Evolutionary conservation across 1,284 basidiomycete genomes (phyloP), one percentile per base, ranked within the genome.

Genomic region (Sporisorium exsertum): DNA sequence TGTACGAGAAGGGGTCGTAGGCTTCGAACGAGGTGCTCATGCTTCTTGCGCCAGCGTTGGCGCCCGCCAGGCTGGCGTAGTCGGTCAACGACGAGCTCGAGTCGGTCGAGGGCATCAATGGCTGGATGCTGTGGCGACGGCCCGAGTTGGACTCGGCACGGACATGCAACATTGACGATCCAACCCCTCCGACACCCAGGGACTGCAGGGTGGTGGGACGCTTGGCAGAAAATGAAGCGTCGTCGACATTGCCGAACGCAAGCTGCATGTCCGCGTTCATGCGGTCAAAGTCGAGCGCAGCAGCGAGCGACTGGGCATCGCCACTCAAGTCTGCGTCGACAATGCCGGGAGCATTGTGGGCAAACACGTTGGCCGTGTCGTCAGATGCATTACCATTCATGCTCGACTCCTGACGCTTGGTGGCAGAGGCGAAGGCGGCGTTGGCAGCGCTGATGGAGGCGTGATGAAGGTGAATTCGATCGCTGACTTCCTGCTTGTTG

Each of bases 81-180:
- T 64, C 72, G 27, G 60, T 22, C 43, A 68, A 58, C 16, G 64
- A 65, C 24, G 65, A 67, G 63, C 64, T 51, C 32, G 62, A 72
- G 22, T 74, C 72, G 15, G 49, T 37, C 40, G 72, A 66, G 9
- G 69, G 65, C 72, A 81, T 67, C 47, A 81, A 29, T 1, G 79
- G 45, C 62, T 80, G 78, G 32, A 81, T 79, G 69, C 80, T 81
- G 59, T 81, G 80, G 37, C 80, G 68, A 51, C 78, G 69, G 18
- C 72, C 65, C 24, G 74, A 72, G 40, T 72, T 67, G 29, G 64
- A 72, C 5, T 68, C 67, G 26, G 50, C 63, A 53, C 77, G 75
- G 10, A 64, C 51, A 12, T 68, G 63, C 54, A 70, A 29, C 64
- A 67, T 63, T 24, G 60, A 60, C 22, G 60, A 60, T 22, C 53